Evolutionary conservation across 2,329 filamentous ascomycete genomes (phyloP).

Genomic region (Hyphodiscus sp.): DNA sequence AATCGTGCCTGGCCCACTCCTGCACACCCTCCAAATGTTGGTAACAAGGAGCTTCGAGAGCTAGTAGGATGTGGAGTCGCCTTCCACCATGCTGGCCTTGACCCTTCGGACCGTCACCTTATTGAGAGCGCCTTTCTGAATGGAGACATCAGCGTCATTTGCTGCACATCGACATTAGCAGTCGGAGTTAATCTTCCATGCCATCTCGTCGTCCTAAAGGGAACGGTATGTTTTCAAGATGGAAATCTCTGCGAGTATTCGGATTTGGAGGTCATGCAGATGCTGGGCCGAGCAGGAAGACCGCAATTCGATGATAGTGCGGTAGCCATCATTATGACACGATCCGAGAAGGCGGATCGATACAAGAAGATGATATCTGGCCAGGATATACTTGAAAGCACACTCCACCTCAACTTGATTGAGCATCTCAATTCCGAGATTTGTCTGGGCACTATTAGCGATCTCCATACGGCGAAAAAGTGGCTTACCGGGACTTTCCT

Average conservation of each 20-base stretch:
- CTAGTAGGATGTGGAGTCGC: conserved; percentile 54
- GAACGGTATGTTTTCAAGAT: conserved; percentile 62
- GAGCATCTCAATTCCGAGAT: conserved; percentile 84
- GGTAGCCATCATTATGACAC: conserved; percentile 73
- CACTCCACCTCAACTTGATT: conserved; percentile 69
- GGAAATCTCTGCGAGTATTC: conserved; percentile 62
- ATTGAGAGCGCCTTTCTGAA: conserved; percentile 64
- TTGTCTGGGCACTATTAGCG: conserved; percentile 64
- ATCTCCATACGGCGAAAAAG: conserved; percentile 56
- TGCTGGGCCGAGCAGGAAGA: conserved; percentile 77
- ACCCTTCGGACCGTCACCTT: conserved; percentile 52
- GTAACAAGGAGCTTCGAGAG: conserved; percentile 53
- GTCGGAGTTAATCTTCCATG: conserved; percentile 81
- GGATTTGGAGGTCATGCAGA: conserved; percentile 83
- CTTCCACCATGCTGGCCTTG: conserved; percentile 76
- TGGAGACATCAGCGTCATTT: conserved; percentile 72
- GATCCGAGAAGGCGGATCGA: conserved; percentile 51
- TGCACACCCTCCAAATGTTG: conserved; percentile 41
- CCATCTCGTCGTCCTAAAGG: conserved; percentile 77
- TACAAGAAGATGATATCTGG: conserved; percentile 73
- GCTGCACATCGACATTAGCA: conserved; percentile 79
- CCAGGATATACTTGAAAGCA: conserved; percentile 68
- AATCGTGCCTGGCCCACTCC: conserved; percentile 61
- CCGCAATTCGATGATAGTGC: conserved; percentile 77
- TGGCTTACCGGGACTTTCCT: conserved; percentile 78